These are phyloP conservation scores for Chytriomyces sp. DNA, from an alignment of 192 early-diverging fungal genomes.

Conservation along the genomic window DNA sequence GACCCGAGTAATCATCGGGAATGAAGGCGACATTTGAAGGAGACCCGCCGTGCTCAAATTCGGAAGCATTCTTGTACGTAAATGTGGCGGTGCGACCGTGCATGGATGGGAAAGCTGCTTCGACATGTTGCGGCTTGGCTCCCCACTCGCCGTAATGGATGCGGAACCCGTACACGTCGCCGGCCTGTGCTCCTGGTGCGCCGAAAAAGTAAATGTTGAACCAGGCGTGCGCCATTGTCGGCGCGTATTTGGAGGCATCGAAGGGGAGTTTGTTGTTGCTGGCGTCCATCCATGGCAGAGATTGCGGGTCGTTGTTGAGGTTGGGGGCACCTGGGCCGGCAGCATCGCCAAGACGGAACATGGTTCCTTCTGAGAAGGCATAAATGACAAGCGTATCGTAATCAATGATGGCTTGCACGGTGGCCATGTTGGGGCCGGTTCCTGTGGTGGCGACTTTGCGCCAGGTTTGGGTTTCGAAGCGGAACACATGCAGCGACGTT, in stretches of 20 bases:
- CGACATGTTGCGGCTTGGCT: conserved; percentile 10
- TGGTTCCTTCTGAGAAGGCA: conserved; percentile 19
- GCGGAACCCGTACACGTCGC: conserved; percentile 28
- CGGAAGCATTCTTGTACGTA: conserved; percentile 12
- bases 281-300: conserved; percentile 19
- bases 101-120: conserved; percentile 12
- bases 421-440: conserved; percentile 4
- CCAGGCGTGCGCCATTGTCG: conserved; percentile 26
- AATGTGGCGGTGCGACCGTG: conserved; percentile 32
- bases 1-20: conserved; percentile 23
- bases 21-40: conserved; percentile 30
- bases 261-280: conserved; percentile 13
- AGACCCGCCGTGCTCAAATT: conserved; percentile 22
- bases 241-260: conserved; percentile 5
- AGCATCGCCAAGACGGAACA: conserved; percentile 35
- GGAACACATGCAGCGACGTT: conserved; percentile 15
- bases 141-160: conserved; percentile 37
- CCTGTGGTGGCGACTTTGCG: conserved; percentile 2
- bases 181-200: conserved; percentile 4
- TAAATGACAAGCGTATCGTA: conserved; percentile 36
- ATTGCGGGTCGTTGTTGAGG: conserved; percentile 7
- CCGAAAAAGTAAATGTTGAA: conserved; percentile 38
- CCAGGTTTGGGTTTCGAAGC: conserved; percentile 22
- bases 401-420: conserved; percentile 29
- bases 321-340: neutral